Percentiles rank a stretch among this genome's conserved stretches.
These are phyloP conservation scores for Alternaria metachromatica DNA, from an alignment of 2,329 filamentous ascomycete genomes.

Conservation along the genomic window DNA sequence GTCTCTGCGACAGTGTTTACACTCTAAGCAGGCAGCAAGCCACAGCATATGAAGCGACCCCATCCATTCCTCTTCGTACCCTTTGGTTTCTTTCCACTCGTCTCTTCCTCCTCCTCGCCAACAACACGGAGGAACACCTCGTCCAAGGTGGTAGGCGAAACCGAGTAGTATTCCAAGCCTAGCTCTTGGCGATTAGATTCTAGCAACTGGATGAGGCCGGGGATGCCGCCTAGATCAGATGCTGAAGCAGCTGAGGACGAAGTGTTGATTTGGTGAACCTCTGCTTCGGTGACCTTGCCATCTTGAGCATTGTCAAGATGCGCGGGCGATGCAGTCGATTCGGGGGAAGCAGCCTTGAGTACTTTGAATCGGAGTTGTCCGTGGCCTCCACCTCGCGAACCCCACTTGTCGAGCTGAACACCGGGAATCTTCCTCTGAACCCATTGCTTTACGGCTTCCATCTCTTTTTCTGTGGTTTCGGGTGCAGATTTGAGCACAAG, in stretches of 20 bases:
- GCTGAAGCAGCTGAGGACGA: conserved; percentile 8
- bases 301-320: background rate
- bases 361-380: conserved; percentile 88
- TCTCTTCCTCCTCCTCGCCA: conserved; percentile 66
- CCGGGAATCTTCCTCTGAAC: conserved; percentile 66
- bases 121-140: conserved; percentile 91
- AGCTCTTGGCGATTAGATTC: conserved; percentile 73
- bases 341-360: conserved; percentile 55
- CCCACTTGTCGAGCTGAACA: conserved; percentile 62
- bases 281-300: conserved; percentile 19
- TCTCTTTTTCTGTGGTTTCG: conserved; percentile 72
- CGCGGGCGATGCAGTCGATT: conserved; percentile 38
- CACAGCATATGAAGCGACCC: background rate
- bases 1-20: background rate
- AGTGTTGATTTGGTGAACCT: conserved; percentile 32
- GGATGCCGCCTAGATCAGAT: conserved; percentile 59
- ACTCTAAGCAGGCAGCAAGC: background rate
- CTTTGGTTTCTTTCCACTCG: conserved; percentile 13
- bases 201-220: conserved; percentile 72
- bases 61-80: background rate
- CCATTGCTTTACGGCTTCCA: conserved; percentile 70
- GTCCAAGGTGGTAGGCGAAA: conserved; percentile 85
- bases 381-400: conserved; percentile 76
- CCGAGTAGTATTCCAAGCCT: conserved; percentile 84
- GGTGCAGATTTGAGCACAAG: conserved; percentile 78